These are phyloP conservation scores for Camellia oleifera DNA, from an alignment of 179 eudicot species.

Conservation along the genomic window DNA sequence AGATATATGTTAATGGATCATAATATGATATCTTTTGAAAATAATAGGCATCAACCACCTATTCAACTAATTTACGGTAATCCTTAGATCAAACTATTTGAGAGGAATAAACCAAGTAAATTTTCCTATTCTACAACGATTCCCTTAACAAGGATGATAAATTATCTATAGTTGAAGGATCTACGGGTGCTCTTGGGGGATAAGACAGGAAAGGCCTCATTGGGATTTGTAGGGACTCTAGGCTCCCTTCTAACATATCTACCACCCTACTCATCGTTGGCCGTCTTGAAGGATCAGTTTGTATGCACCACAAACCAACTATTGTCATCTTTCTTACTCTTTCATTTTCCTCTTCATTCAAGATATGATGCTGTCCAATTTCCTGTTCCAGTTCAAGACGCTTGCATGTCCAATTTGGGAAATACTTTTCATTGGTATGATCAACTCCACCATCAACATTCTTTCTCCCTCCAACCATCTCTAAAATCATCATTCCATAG, in stretches of 20 bases:
- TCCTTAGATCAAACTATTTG: too few relatives aligned
- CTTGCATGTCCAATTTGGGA: neutral
- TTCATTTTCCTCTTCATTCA: neutral
- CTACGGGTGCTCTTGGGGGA: neutral
- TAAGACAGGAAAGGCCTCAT: constrained; percentile 3
- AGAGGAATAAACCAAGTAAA: too few relatives aligned
- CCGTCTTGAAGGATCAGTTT: constrained; percentile 8
- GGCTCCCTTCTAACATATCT: constrained; percentile 9
- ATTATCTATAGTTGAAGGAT: neutral
- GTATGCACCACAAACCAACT: constrained; percentile 20
- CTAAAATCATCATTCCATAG: constrained; percentile 17
- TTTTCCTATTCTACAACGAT: too few relatives aligned
- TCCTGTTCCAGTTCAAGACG: neutral
- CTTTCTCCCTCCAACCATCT: constrained; percentile 12
- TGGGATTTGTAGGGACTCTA: constrained; percentile 3
- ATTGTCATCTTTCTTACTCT: constrained; percentile 14
- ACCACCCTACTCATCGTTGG: constrained; percentile 14
- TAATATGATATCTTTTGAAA: too few relatives aligned
- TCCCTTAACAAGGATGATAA: too few relatives aligned
- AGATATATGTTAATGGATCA: too few relatives aligned
- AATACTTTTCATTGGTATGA: constrained; percentile 10
- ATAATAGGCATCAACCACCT: too few relatives aligned
- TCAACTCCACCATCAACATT: neutral
- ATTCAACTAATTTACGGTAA: too few relatives aligned
- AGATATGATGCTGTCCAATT: neutral